phyloP scores from a whole-genome alignment of 2,329 filamentous ascomycete species.

The Colletotrichum paranaense region DNA sequence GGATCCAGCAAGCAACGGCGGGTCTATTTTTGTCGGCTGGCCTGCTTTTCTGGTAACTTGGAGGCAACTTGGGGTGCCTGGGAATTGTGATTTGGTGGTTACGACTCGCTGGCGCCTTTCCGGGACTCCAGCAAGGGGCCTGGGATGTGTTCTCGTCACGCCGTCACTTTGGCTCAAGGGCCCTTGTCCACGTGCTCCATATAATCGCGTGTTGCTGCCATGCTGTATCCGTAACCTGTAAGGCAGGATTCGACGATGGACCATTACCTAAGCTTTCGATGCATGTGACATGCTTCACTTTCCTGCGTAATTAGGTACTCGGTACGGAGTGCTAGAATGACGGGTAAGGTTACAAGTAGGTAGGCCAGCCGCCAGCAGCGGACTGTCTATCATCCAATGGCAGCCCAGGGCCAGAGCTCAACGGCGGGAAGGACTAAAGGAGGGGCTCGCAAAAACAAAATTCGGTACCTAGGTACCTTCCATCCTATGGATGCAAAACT shows the following conservation, averaged over 20 bases:
- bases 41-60: background rate
- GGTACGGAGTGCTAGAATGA: background rate
- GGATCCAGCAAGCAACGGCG: background rate
- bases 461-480: background rate
- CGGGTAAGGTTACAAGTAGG: background rate
- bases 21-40: conserved; percentile 1
- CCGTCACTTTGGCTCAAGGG: background rate
- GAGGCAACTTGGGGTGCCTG: too few relatives aligned
- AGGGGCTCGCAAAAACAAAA: background rate
- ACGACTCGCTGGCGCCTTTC: too few relatives aligned
- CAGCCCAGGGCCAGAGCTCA: background rate
- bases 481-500: background rate
- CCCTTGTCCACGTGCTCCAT: conserved; percentile 14
- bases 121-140: background rate
- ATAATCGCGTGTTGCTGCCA: conserved; percentile 8
- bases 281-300: conserved; percentile 25
- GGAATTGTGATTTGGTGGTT: too few relatives aligned
- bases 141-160: conserved; percentile 4
- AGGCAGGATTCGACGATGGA: background rate
- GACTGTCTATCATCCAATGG: conserved; percentile 29
- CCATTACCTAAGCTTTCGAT: conserved; percentile 22
- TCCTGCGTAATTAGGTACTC: background rate
- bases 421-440: conserved; percentile 1
- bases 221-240: background rate
- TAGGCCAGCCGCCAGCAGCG: background rate